Conservation (phyloP, 306 rosid genomes). For the Rosa lucieae region DNA sequence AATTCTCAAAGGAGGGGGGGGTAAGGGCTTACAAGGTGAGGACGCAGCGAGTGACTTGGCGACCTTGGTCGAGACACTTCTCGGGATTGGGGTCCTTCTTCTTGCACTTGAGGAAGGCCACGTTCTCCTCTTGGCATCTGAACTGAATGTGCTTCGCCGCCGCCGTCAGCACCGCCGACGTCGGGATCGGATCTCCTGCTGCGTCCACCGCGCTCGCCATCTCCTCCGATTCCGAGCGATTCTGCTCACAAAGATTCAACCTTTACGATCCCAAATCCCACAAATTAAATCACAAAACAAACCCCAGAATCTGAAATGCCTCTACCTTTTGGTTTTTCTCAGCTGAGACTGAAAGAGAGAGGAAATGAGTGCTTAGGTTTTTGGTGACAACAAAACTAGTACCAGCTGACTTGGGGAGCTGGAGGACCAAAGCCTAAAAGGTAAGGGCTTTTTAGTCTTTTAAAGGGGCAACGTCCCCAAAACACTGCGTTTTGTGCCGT, state of each 20-base stretch:
- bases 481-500: background rate
- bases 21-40: slow-evolving; percentile 61
- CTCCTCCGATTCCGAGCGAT: slow-evolving; percentile 24
- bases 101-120: slow-evolving; percentile 90
- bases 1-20: too few species aligned
- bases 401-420: background rate
- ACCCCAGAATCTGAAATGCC: background rate
- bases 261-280: background rate
- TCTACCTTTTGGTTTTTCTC: slow-evolving; percentile 14
- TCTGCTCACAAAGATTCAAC: background rate
- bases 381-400: background rate
- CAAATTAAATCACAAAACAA: background rate
- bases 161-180: slow-evolving; percentile 89
- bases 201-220: slow-evolving; percentile 85
- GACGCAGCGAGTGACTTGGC: slow-evolving; percentile 86
- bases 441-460: slow-evolving; percentile 1
- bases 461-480: background rate
- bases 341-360: background rate
- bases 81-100: slow-evolving; percentile 87
- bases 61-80: slow-evolving; percentile 88
- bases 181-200: slow-evolving; percentile 86
- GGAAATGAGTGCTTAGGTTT: slow-evolving; percentile 12
- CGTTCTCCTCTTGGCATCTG: slow-evolving; percentile 71
- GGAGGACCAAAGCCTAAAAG: background rate
- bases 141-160: slow-evolving; percentile 79